phyloP scores from a whole-genome alignment of 352 stramenopile species.

The Pythium periplocum region DNA sequence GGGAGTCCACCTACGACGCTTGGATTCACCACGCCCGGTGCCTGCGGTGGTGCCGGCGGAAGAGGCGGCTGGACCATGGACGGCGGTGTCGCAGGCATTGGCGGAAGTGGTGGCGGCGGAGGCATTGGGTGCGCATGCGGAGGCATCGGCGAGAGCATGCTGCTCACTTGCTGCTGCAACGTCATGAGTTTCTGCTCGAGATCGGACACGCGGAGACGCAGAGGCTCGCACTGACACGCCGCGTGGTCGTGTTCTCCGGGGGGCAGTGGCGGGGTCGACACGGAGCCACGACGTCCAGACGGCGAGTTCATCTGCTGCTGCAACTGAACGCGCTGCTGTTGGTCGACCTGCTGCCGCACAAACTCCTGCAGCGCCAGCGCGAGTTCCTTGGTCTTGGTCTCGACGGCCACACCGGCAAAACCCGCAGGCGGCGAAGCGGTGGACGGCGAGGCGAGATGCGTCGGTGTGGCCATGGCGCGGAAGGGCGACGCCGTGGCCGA shows the following conservation, averaged over 20 bases:
- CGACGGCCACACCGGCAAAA: constrained; percentile 16
- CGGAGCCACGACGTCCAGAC: background rate
- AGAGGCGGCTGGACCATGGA: constrained; percentile 18
- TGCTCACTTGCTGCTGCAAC: constrained; percentile 40
- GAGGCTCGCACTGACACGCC: constrained; percentile 32
- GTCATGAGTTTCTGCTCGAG: constrained; percentile 36
- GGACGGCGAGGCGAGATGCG: background rate
- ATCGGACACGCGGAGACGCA: constrained; percentile 48
- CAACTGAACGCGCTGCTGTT: constrained; percentile 10
- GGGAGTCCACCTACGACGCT: background rate
- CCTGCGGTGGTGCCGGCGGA: constrained; percentile 2
- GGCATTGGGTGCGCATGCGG: constrained; percentile 5
- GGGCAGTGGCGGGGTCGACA: background rate
- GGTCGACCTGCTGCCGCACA: constrained; percentile 32
- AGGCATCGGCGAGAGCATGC: constrained; percentile 1
- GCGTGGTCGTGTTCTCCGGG: constrained; percentile 2
- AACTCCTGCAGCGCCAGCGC: constrained; percentile 55
- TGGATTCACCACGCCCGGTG: background rate
- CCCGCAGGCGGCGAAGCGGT: background rate
- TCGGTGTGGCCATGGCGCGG: background rate
- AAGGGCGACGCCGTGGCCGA: background rate
- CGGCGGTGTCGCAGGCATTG: constrained; percentile 1
- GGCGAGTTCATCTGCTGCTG: constrained; percentile 7
- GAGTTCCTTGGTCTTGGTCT: constrained; percentile 52
- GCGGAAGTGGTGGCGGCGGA: constrained; percentile 11